Evolutionary conservation across 2,329 filamentous ascomycete genomes (phyloP), one percentile per base, ranked within the genome.

Genomic region (Arthroderma uncinatum): DNA sequence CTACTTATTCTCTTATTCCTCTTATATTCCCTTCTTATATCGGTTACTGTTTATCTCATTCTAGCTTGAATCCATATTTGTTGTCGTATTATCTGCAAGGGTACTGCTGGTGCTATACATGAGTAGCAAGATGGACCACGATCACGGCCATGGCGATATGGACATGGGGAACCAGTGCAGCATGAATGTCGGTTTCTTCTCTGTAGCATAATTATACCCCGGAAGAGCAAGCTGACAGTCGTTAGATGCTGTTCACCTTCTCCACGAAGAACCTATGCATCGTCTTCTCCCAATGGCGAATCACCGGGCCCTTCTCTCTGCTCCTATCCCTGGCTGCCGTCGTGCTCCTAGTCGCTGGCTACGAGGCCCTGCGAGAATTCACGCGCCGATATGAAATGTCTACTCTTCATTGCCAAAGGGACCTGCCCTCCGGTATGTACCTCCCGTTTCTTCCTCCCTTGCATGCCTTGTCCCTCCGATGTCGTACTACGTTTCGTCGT

Each of bases 171-270:
- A 69, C 56, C 82, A 84, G 78, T 96, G 91, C 80, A 91, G 79
- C 73, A 96, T 96, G 89, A 95, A 91, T 73, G 91, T 92, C 75
- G 67, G 85, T 66, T 30, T 25, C 12, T 21, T 25, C 37, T 40
- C 12, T 12, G 23, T 40, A n/a, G 55, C 14, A 54, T 58, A 4
- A 36, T n/a, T 36, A 10, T 36, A 36, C 12, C 14, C 39, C 4
- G 16, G 6, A 19, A 7, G 1, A 23, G 16, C 54, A n/a, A 28
- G 28, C 50, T 53, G 33, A 53, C 36, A 10, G 21, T 8, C 23
- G 10, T 10, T 39, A 95, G 90, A 97, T 96, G 92, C 83, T 97
- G 64, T 98, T 98, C 78, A 97, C 90, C 60, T 98, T 92, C 92
- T 83, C 90, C 71, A 92, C 91, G 2, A 82, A 79, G 57, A 87